Evolutionary conservation across 1,139 yeast species (phyloP).

Genomic region (Magnusiomyces paraingens): DNA sequence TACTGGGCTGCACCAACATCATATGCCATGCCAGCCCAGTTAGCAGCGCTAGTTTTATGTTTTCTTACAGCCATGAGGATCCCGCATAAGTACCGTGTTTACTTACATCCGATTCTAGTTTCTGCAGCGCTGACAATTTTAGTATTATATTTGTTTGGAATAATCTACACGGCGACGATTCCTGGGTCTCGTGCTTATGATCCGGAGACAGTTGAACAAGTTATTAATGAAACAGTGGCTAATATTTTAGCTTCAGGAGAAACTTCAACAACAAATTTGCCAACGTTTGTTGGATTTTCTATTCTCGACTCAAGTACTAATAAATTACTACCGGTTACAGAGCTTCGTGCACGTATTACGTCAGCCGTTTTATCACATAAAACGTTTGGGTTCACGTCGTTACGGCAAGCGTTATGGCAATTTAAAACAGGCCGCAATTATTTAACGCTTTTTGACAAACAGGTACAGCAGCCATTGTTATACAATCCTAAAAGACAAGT

Average conservation of each 20-base stretch:
- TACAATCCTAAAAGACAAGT: slow-evolving; percentile 10
- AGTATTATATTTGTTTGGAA: slow-evolving; percentile 53
- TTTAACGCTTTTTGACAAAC: slow-evolving; percentile 47
- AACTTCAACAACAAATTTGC: too few species aligned
- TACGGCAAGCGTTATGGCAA: slow-evolving; percentile 33
- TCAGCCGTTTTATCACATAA: slow-evolving; percentile 18
- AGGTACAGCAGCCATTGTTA: slow-evolving; percentile 12
- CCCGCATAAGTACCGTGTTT: slow-evolving; percentile 44
- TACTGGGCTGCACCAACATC: slow-evolving; percentile 36
- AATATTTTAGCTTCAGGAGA: too few species aligned
- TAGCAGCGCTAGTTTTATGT: slow-evolving; percentile 52
- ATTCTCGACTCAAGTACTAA: too few species aligned
- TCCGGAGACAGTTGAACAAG: too few species aligned
- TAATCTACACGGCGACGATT: slow-evolving; percentile 42
- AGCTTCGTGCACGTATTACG: too few species aligned
- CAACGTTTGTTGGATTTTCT: too few species aligned
- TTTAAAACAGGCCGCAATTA: slow-evolving; percentile 70
- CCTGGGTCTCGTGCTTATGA: slow-evolving; percentile 20
- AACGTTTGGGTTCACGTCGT: slow-evolving; percentile 25
- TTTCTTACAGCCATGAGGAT: slow-evolving; percentile 48
- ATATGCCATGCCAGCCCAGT: slow-evolving; percentile 56
- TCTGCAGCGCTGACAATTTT: slow-evolving; percentile 58
- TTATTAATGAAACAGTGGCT: too few species aligned
- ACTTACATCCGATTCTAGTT: slow-evolving; percentile 64
- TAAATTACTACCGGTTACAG: too few species aligned